Evolutionary conservation across 2,329 filamentous ascomycete species (phyloP).

Genomic region (Fusarium pseudoanthophilum): DNA sequence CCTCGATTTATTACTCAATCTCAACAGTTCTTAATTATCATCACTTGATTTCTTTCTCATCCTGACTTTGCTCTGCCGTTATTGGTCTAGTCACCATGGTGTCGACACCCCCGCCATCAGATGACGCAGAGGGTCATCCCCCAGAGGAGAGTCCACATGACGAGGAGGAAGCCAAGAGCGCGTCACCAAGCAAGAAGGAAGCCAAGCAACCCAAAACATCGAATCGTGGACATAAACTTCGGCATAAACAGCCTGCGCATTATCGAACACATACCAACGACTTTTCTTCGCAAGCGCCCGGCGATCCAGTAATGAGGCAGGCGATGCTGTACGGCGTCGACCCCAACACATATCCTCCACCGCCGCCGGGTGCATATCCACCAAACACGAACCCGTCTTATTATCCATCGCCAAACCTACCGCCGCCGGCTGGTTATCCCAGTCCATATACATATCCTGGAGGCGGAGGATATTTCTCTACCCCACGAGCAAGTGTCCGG

Average conservation of each 20-base stretch:
- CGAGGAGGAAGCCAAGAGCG: neutral
- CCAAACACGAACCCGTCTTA: neutral
- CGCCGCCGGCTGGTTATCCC: neutral
- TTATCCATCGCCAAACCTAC: neutral
- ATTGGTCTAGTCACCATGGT: neutral
- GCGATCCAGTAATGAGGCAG: neutral
- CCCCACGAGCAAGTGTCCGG: neutral
- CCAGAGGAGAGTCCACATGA: neutral
- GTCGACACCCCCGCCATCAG: constrained; percentile 12
- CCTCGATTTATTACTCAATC: neutral
- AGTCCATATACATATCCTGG: neutral
- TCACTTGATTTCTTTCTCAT: neutral
- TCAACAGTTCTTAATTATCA: neutral
- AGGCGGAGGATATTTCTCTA: neutral
- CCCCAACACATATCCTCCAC: neutral
- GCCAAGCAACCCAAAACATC: neutral
- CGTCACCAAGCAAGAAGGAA: neutral
- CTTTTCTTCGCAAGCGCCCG: neutral
- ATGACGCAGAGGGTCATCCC: neutral
- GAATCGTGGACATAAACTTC: neutral
- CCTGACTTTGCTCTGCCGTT: neutral
- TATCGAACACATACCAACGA: neutral
- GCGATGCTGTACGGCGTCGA: neutral
- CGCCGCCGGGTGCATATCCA: neutral
- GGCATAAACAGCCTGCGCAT: neutral